Conservation (phyloP, 148 eudicot genomes). For the Fallopia convolvulus region DNA sequence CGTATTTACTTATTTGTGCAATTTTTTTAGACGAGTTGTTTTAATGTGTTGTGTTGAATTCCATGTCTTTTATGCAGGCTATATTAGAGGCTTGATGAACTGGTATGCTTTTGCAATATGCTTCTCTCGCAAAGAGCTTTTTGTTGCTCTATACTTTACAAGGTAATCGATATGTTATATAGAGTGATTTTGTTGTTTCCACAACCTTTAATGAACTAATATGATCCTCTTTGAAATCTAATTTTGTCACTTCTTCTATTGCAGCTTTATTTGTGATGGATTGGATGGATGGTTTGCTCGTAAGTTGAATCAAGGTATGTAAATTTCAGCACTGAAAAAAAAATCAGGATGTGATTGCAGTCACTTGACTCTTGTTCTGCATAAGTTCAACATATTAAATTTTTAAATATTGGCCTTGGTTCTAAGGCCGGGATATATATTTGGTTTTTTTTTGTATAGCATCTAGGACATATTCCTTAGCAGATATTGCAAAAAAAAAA, state of each 20-base stretch:
- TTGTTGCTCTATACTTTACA: constrained; percentile 63
- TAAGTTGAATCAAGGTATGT: constrained; percentile 85
- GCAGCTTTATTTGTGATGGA: constrained; percentile 93
- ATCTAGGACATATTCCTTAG: neutral
- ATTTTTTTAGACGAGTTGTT: neutral
- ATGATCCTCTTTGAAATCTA: constrained; percentile 9
- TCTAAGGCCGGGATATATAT: neutral
- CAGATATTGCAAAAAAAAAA: neutral
- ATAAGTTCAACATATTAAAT: neutral
- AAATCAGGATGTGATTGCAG: neutral
- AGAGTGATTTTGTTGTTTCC: neutral
- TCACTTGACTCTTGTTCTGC: neutral
- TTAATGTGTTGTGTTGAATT: neutral
- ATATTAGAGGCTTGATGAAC: constrained; percentile 70
- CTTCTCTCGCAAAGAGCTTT: constrained; percentile 60
- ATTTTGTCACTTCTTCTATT: constrained; percentile 12
- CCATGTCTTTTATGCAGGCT: constrained; percentile 41
- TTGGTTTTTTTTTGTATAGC: neutral
- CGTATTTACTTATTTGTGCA: neutral
- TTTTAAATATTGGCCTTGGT: neutral
- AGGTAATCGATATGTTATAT: constrained; percentile 38
- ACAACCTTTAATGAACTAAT: neutral
- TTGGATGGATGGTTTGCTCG: constrained; percentile 98
- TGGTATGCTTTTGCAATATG: constrained; percentile 74
- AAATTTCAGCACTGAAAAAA: neutral